A percentile compares a stretch with the other conserved stretches of the same genome.
Evolutionary conservation across 441 rosid species (phyloP).

Genomic region (Adansonia rubrostipa): DNA sequence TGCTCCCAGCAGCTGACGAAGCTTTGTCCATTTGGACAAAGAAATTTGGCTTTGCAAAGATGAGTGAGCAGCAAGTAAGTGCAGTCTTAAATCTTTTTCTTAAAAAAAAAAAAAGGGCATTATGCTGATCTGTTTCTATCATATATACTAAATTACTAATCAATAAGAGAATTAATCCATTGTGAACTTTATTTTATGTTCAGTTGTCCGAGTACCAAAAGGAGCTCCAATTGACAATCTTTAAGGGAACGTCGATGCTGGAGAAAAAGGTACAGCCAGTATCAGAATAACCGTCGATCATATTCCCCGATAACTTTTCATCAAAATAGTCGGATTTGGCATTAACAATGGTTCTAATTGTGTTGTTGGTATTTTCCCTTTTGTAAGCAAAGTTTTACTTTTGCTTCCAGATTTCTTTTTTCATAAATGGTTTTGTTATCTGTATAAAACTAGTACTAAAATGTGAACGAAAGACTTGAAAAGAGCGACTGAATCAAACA

Average conservation of each 20-base stretch:
- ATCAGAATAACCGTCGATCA: constrained; percentile 30
- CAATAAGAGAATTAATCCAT: background rate
- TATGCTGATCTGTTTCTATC: background rate
- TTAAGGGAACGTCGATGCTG: constrained; percentile 83
- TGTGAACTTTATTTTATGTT: background rate
- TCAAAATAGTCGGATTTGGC: background rate
- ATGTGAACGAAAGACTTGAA: too few species aligned
- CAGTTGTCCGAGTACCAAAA: constrained; percentile 73
- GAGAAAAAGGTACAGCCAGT: constrained; percentile 69
- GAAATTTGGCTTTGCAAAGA: constrained; percentile 83
- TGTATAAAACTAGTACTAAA: too few species aligned
- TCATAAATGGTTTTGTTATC: background rate
- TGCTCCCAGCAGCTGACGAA: constrained; percentile 97
- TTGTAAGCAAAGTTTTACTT: constrained; percentile 12
- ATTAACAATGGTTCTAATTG: background rate
- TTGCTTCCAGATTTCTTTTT: background rate
- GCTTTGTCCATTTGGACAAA: constrained; percentile 94
- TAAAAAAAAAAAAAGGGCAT: too few species aligned
- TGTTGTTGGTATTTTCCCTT: background rate
- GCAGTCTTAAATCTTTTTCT: too few species aligned
- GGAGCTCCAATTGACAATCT: constrained; percentile 77
- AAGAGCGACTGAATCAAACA: too few species aligned
- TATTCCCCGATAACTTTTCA: background rate
- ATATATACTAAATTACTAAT: background rate
- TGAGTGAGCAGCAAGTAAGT: constrained; percentile 51